Conservation (phyloP, 2,329 filamentous ascomycete genomes). For the Cytospora paraplurivora region DNA sequence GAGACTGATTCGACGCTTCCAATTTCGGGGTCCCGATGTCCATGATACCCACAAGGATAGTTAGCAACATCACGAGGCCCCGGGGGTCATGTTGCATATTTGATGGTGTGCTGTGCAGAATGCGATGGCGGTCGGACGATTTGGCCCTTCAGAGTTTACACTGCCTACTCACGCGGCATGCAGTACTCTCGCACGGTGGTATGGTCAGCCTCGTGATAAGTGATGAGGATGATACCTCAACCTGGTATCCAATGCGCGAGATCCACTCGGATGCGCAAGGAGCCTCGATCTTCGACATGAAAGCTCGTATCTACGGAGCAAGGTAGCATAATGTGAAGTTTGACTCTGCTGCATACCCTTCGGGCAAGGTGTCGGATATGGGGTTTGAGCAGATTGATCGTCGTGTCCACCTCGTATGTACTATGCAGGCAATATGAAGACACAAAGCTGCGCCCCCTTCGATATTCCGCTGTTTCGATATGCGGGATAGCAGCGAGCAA, state of each 20-base stretch:
- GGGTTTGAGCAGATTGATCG: background rate
- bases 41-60: background rate
- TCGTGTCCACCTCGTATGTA: too few relatives aligned
- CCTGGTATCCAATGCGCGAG: background rate
- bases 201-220: background rate
- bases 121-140: too few relatives aligned
- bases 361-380: background rate
- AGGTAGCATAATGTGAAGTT: background rate
- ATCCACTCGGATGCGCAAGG: background rate
- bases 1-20: conserved; percentile 42
- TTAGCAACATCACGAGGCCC: background rate
- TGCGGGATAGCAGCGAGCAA: too few relatives aligned
- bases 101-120: background rate
- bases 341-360: background rate
- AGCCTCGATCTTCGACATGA: conserved; percentile 4
- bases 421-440: too few relatives aligned
- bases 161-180: too few relatives aligned
- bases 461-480: too few relatives aligned
- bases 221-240: background rate
- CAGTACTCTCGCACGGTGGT: background rate
- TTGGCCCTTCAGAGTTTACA: too few relatives aligned
- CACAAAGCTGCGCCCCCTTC: too few relatives aligned
- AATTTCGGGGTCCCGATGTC: too few relatives aligned
- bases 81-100: background rate
- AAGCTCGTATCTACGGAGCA: conserved; percentile 7